These are phyloP conservation scores for Scalesia atractyloides DNA, from an alignment of 129 eudicot genomes.

Conservation along the genomic window DNA sequence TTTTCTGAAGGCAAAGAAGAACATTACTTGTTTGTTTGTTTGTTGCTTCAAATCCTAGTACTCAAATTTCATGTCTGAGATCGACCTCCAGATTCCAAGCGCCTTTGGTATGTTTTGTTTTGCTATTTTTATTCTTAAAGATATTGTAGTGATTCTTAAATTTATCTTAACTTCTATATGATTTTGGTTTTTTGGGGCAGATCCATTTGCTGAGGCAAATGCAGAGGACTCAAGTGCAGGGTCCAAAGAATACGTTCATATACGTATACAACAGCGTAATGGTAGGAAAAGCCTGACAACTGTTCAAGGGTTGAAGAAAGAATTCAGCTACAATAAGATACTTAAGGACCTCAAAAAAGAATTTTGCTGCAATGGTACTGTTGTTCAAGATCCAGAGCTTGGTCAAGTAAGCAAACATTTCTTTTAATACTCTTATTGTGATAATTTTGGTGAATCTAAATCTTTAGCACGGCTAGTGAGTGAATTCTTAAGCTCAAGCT, in stretches of 20 bases:
- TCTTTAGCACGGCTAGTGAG: neutral
- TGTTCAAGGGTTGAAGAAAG: conserved; percentile 42
- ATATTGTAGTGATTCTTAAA: neutral
- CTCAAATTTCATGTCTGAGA: conserved; percentile 44
- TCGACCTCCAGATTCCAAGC: conserved; percentile 44
- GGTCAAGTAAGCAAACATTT: conserved; percentile 28
- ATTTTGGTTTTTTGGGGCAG: conserved; percentile 13
- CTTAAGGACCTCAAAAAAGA: conserved; percentile 40
- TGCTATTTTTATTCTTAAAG: neutral
- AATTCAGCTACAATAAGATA: conserved; percentile 38
- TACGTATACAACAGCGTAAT: conserved; percentile 41
- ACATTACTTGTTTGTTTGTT: conserved; percentile 25
- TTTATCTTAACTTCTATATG: neutral
- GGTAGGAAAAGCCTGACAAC: conserved; percentile 47
- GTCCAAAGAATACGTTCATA: conserved; percentile 42
- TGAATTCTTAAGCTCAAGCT: neutral
- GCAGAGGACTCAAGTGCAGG: conserved; percentile 46
- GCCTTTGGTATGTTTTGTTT: conserved; percentile 37
- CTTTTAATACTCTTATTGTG: neutral
- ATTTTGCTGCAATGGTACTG: conserved; percentile 44
- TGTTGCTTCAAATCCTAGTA: conserved; percentile 32
- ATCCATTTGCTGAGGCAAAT: conserved; percentile 43
- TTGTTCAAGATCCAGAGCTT: conserved; percentile 46
- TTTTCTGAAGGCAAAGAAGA: conserved; percentile 28
- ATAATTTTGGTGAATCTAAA: neutral